Base-by-base conservation (phyloP, 768 basidiomycete genomes). In the Auriscalpium microsporum region DNA sequence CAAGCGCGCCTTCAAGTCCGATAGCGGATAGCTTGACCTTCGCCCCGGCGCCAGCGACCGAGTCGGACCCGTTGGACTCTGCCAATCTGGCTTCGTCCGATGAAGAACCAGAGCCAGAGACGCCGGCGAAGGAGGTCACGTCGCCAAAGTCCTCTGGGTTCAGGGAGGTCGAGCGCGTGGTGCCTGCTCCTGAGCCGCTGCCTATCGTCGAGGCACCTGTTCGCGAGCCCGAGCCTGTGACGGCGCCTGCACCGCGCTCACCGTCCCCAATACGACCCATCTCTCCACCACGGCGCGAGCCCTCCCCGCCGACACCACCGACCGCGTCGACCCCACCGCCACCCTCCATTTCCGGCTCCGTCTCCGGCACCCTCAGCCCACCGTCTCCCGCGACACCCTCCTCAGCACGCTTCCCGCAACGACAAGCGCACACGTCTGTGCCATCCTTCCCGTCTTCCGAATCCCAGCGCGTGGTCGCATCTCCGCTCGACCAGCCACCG, bases 231-330 rank as follows among this genome's bases (percentile, higher is more conserved):
- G 40, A 42, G 17, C 40, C 40, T 17, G 40, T 42, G 40, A 42
- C 2, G 17, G 13, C 40, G 40, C 17, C 17, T 14, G 14, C 40
- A 17, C 40, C 40, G 40, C 40, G 40, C 17, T 42, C 40, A 14
- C 28, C 17, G 45, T 45, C 45, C 42, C 45, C 17, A 28, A 44
- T 11, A 3, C n/a, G 2, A 28, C 50, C 28, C 58, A 86, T 6
- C 85, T 90, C 63, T 83, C 75, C 52, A 72, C 76, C 10, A 91
- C 94, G 65, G 80, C 89, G 0, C 84, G 87, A 60, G 84, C 87
- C 58, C 40, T 42, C 40, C 3, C 40, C 40, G 6, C 40, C 40
- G 28, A 28, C 28, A 28, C 28, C 28, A 28, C 28, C 28, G 28
- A 28, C 28, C 2, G 28, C 28, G 4, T 28, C 7, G 28, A 28